These are phyloP conservation scores for Colletotrichum eremochloae DNA, from an alignment of 2,329 filamentous ascomycete species.

Conservation along the genomic window DNA sequence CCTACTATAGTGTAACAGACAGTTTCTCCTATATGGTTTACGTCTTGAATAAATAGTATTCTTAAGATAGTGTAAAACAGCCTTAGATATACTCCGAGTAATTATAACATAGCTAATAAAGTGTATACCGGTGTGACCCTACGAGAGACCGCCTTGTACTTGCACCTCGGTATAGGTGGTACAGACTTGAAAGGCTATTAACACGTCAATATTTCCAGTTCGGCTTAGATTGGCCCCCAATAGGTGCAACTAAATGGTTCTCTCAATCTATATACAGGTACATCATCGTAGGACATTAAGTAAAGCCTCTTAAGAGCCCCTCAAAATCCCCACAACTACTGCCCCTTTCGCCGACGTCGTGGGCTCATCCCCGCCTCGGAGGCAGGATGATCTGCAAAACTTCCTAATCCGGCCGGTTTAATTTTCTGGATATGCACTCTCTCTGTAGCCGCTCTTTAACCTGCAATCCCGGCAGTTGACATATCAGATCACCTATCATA, in stretches of 20 bases:
- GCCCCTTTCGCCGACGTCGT: slow-evolving; percentile 19
- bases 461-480: neutral
- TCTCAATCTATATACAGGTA: neutral
- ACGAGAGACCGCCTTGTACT: too few relatives aligned
- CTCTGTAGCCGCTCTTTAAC: slow-evolving; percentile 9
- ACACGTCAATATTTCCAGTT: neutral
- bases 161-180: neutral
- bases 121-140: too few relatives aligned
- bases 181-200: neutral
- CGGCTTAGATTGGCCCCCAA: slow-evolving; percentile 8
- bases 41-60: too few relatives aligned
- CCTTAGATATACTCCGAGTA: too few relatives aligned
- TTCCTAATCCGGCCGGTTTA: slow-evolving; percentile 7
- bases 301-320: slow-evolving; percentile 6
- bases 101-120: too few relatives aligned
- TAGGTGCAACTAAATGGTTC: neutral
- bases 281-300: neutral
- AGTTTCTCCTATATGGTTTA: too few relatives aligned
- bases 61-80: too few relatives aligned
- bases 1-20: too few relatives aligned
- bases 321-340: slow-evolving; percentile 9
- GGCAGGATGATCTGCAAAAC: neutral
- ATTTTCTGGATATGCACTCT: neutral
- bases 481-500: neutral
- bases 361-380: neutral